Evolutionary conservation across 169 alveolate species (phyloP).

Genomic region (Plasmodium chabaudi): DNA sequence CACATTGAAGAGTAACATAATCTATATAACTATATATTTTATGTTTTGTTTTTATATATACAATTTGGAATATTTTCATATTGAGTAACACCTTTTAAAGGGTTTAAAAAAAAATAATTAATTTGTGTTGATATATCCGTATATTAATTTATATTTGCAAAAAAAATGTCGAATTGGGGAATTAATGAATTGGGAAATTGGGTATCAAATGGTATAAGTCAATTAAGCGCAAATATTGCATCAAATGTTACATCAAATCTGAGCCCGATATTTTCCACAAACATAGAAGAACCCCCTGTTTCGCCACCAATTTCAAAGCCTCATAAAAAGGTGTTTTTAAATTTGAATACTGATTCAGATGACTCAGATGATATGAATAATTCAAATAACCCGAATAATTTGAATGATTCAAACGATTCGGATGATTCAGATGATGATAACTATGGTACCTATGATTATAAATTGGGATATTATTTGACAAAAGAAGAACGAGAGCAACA

Average conservation of each 20-base stretch:
- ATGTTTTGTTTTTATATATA: too few relatives aligned
- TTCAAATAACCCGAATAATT: too few relatives aligned
- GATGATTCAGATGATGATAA: not conserved
- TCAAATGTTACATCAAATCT: not conserved
- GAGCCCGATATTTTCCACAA: not conserved
- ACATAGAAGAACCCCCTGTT: constrained; percentile 1
- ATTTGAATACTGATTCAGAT: not conserved
- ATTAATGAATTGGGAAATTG: constrained; percentile 35
- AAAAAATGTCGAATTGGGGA: constrained; percentile 48
- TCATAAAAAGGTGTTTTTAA: not conserved
- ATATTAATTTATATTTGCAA: too few relatives aligned
- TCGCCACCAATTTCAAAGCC: not conserved
- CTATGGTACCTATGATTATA: too few relatives aligned
- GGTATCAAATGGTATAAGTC: constrained; percentile 7
- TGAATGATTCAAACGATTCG: not conserved
- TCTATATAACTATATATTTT: too few relatives aligned
- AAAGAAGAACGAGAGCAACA: too few relatives aligned
- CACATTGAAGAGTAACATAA: too few relatives aligned
- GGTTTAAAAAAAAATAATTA: too few relatives aligned
- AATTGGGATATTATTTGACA: too few relatives aligned
- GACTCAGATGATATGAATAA: not conserved
- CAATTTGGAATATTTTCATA: too few relatives aligned
- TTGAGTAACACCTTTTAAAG: too few relatives aligned
- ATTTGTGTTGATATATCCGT: too few relatives aligned
- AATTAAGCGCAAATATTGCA: not conserved